phyloP scores from a whole-genome alignment of 1,284 basidiomycete genomes.

The Tylopilus microsporus region DNA sequence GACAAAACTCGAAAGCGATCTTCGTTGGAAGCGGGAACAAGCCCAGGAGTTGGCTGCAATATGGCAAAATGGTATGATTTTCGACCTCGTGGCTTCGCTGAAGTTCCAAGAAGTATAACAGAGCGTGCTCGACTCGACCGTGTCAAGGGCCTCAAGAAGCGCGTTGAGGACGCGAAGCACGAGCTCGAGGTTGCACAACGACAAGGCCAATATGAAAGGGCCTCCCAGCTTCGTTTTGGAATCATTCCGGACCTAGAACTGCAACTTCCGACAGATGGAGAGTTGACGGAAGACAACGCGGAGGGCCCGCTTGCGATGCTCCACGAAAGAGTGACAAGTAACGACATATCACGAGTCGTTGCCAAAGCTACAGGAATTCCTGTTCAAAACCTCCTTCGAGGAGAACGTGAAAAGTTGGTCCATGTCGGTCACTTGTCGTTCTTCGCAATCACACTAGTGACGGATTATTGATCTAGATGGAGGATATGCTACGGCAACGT shows the following conservation, averaged over 20 bases:
- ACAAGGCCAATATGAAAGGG: conserved; percentile 77
- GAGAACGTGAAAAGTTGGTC: conserved; percentile 87
- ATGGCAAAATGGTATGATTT: conserved; percentile 64
- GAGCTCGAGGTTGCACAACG: conserved; percentile 86
- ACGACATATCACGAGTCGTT: conserved; percentile 85
- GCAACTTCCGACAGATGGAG: conserved; percentile 63
- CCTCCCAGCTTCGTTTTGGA: conserved; percentile 77
- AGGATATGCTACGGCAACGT: conserved; percentile 66
- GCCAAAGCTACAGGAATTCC: conserved; percentile 91
- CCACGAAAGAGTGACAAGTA: conserved; percentile 82
- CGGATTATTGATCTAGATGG: conserved; percentile 58
- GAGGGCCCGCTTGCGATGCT: conserved; percentile 62
- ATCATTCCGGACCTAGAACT: conserved; percentile 78
- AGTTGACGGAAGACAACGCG: conserved; percentile 37
- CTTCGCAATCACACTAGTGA: conserved; percentile 14
- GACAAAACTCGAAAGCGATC: conserved; percentile 59
- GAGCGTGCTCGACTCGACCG: conserved; percentile 74
- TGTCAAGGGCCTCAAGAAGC: conserved; percentile 74
- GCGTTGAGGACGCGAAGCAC: conserved; percentile 79
- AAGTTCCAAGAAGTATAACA: conserved; percentile 16
- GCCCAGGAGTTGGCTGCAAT: conserved; percentile 59
- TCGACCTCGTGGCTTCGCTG: not conserved
- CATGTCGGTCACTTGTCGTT: conserved; percentile 48
- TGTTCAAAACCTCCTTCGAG: conserved; percentile 82
- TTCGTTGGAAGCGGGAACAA: conserved; percentile 57